These are phyloP conservation scores for Trebouxia sp. DNA, from an alignment of 139 green algal species.

Conservation along the genomic window DNA sequence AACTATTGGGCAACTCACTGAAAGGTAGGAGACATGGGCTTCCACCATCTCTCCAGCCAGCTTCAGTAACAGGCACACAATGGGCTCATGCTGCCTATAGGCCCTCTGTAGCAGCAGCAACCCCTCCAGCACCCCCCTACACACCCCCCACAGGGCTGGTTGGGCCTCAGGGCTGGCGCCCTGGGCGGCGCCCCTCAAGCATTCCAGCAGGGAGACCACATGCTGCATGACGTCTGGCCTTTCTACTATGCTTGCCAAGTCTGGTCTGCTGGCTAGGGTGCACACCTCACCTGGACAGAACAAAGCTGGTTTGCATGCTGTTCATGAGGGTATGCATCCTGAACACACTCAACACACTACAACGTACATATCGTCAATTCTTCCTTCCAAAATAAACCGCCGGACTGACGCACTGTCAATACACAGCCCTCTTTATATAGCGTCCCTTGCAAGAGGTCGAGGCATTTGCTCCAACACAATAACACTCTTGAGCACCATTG, in stretches of 20 bases:
- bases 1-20: too few relatives aligned
- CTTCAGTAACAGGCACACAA: constrained; percentile 73
- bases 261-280: constrained; percentile 26
- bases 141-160: constrained; percentile 44
- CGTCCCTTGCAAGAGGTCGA: too few relatives aligned
- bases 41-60: constrained; percentile 76
- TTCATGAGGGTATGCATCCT: too few relatives aligned
- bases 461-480: too few relatives aligned
- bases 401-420: too few relatives aligned
- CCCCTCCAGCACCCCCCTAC: constrained; percentile 31
- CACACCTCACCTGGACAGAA: constrained; percentile 26
- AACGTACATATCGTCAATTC: too few relatives aligned
- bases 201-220: constrained; percentile 63
- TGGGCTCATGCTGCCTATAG: constrained; percentile 48
- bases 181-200: constrained; percentile 61
- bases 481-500: too few relatives aligned
- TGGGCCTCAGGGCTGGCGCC: constrained; percentile 54
- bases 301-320: too few relatives aligned
- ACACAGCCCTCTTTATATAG: too few relatives aligned
- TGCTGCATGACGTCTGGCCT: constrained; percentile 43
- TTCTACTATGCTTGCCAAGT: constrained; percentile 31
- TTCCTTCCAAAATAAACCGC: too few relatives aligned
- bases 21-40: constrained; percentile 63
- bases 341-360: too few relatives aligned
- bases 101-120: constrained; percentile 45